These are phyloP conservation scores for Petasospora rhodanensis DNA, from an alignment of 1,139 yeast genomes.

Conservation along the genomic window DNA sequence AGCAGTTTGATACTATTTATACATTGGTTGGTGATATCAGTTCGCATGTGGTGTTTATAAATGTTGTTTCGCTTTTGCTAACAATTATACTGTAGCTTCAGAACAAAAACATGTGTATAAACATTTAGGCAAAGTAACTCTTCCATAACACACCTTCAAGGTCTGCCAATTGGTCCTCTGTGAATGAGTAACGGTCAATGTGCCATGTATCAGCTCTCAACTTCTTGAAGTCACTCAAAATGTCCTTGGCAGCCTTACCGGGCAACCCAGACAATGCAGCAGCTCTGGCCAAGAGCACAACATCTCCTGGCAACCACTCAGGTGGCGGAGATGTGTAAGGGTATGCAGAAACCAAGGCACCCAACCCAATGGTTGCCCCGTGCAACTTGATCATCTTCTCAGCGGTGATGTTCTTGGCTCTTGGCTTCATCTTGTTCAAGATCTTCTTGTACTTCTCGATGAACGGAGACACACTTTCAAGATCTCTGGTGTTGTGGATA, in stretches of 20 bases:
- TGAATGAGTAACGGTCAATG: constrained; percentile 73
- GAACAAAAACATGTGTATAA: too few species aligned
- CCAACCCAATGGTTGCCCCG: constrained; percentile 86
- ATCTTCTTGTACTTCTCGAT: constrained; percentile 36
- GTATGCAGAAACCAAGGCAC: constrained; percentile 85
- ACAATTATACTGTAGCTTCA: too few species aligned
- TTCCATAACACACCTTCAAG: constrained; percentile 93
- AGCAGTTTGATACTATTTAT: too few species aligned
- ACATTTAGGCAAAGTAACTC: constrained; percentile 73
- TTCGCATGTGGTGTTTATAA: too few species aligned
- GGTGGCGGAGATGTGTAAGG: constrained; percentile 94
- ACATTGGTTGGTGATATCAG: too few species aligned
- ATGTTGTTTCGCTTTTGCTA: too few species aligned
- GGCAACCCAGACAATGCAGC: constrained; percentile 71
- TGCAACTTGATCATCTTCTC: constrained; percentile 56
- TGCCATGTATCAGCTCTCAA: constrained; percentile 97
- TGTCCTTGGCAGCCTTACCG: constrained; percentile 81
- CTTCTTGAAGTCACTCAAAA: constrained; percentile 81
- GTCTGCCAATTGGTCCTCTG: constrained; percentile 78
- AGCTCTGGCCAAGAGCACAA: constrained; percentile 55
- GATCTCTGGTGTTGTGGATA: constrained; percentile 66
- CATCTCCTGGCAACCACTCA: constrained; percentile 73
- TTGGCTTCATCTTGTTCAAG: constrained; percentile 31
- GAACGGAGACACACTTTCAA: constrained; percentile 36
- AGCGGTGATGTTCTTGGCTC: constrained; percentile 33